These are phyloP conservation scores for Prunus armeniaca DNA, from an alignment of 306 rosid genomes.

Conservation along the genomic window DNA sequence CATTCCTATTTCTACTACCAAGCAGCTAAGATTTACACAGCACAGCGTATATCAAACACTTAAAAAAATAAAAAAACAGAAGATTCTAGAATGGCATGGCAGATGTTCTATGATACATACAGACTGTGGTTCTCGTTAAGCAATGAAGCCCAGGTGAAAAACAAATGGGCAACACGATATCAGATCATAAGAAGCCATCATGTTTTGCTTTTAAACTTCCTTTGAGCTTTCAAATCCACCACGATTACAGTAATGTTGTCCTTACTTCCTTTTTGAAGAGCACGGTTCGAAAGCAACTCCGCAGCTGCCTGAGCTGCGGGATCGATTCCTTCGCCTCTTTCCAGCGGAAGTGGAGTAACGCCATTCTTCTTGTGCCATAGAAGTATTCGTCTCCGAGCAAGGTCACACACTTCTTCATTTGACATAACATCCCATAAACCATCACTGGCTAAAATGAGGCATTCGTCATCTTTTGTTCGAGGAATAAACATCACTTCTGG, in stretches of 20 bases:
- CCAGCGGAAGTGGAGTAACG: conserved; percentile 28
- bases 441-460: conserved; percentile 86
- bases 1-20: conserved; percentile 27
- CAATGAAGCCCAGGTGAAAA: conserved; percentile 62
- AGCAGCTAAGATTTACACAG: conserved; percentile 59
- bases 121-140: conserved; percentile 40
- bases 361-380: conserved; percentile 90
- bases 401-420: conserved; percentile 77
- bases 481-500: conserved; percentile 80
- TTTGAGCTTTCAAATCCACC: conserved; percentile 83
- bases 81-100: conserved; percentile 41
- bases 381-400: conserved; percentile 71
- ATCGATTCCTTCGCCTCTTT: conserved; percentile 69
- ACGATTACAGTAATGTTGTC: conserved; percentile 82
- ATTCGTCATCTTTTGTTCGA: conserved; percentile 71
- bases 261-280: conserved; percentile 84
- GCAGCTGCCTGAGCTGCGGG: conserved; percentile 96
- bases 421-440: conserved; percentile 93
- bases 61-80: conserved; percentile 27
- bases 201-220: conserved; percentile 76
- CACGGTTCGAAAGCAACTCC: conserved; percentile 68
- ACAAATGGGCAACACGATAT: conserved; percentile 56
- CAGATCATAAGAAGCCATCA: conserved; percentile 39
- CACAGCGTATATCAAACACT: conserved; percentile 33
- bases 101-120: conserved; percentile 46